Percentiles rank a stretch among this genome's conserved stretches.
phyloP scores from a whole-genome alignment of 2,329 filamentous ascomycete species.

The Fusarium gaditjirri region DNA sequence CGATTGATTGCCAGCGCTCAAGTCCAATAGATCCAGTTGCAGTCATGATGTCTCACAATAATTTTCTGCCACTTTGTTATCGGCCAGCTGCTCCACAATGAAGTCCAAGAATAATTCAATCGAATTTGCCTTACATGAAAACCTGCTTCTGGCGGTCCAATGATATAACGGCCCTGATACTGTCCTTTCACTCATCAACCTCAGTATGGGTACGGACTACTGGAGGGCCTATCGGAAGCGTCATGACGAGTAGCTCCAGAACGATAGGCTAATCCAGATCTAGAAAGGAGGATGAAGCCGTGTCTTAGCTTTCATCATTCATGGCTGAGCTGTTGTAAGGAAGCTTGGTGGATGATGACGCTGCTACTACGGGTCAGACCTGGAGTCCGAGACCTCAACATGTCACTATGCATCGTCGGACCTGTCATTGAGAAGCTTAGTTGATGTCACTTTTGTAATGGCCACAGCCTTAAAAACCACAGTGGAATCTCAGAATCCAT shows the following conservation, averaged over 20 bases:
- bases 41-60: background rate
- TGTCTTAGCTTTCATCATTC: background rate
- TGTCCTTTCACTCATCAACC: background rate
- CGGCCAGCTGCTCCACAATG: background rate
- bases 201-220: background rate
- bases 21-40: background rate
- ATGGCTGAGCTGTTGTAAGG: background rate
- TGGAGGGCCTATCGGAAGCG: background rate
- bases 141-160: too few species aligned
- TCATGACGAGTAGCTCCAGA: background rate
- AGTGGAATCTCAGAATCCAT: background rate
- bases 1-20: background rate
- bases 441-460: fast-evolving
- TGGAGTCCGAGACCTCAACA: background rate
- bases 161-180: background rate
- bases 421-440: too few species aligned
- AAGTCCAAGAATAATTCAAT: background rate
- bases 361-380: background rate
- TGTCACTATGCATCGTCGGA: too few species aligned
- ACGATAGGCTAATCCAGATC: background rate
- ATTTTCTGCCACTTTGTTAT: background rate
- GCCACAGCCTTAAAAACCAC: fast-evolving
- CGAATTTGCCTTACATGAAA: too few species aligned
- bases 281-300: background rate
- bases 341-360: background rate